Percentiles rank a stretch among this genome's conserved stretches.
Conservation (phyloP, 768 basidiomycete genomes). For the Rickenella mellea region DNA sequence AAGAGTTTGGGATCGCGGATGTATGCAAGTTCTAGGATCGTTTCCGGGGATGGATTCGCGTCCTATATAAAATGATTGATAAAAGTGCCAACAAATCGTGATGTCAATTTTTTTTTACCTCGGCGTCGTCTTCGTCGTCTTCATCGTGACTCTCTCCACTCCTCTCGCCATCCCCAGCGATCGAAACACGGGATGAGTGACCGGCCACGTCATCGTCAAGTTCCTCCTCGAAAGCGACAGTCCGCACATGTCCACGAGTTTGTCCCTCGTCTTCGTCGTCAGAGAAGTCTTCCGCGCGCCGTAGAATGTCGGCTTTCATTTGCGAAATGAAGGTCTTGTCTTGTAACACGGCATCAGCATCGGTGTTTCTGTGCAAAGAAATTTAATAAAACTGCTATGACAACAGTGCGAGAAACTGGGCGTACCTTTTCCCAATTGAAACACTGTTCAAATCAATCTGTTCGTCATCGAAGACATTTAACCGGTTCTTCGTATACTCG, state of each 20-base stretch:
- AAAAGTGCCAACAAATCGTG: neutral
- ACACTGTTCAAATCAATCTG: slow-evolving; percentile 53
- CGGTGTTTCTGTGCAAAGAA: slow-evolving; percentile 28
- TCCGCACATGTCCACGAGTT: slow-evolving; percentile 16
- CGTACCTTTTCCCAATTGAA: slow-evolving; percentile 52
- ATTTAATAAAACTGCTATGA: slow-evolving; percentile 3
- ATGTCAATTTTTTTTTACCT: slow-evolving; percentile 15
- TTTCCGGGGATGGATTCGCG: slow-evolving; percentile 35
- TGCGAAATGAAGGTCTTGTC: slow-evolving; percentile 56
- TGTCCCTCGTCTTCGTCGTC: slow-evolving; percentile 50
- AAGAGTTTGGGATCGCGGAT: slow-evolving; percentile 67
- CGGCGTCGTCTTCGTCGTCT: slow-evolving; percentile 27
- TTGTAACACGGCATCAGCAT: slow-evolving; percentile 32
- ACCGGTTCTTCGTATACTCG: slow-evolving; percentile 31
- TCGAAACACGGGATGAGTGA: slow-evolving; percentile 35
- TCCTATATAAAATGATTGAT: slow-evolving; percentile 1
- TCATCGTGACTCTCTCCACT: slow-evolving; percentile 27
- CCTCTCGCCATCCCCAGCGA: slow-evolving; percentile 53
- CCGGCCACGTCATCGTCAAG: slow-evolving; percentile 31
- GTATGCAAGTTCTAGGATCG: slow-evolving; percentile 69
- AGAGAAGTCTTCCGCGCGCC: slow-evolving; percentile 58
- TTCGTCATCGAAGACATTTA: slow-evolving; percentile 72
- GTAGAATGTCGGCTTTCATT: slow-evolving; percentile 79
- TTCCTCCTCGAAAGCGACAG: slow-evolving; percentile 45
- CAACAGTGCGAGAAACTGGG: slow-evolving; percentile 11